Evolutionary conservation across 1,284 basidiomycete genomes (phyloP).

Genomic region (Cerioporus squamosus): DNA sequence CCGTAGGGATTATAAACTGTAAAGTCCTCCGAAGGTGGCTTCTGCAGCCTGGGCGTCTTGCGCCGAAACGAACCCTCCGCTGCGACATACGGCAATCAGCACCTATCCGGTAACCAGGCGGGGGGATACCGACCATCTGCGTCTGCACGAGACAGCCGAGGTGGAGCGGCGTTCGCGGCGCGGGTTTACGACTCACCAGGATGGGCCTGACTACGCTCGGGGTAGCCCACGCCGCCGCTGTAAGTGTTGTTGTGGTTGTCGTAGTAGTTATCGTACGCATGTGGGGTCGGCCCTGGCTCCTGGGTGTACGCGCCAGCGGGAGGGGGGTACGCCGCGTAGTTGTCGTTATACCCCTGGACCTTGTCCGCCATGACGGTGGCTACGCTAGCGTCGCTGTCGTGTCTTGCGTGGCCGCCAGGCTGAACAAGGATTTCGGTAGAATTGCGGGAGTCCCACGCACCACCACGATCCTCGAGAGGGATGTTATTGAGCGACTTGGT

Average conservation of each 20-base stretch:
- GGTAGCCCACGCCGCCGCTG: conserved; percentile 39
- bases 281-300: conserved; percentile 48
- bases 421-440: conserved; percentile 48
- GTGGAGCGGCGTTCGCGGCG: conserved; percentile 9
- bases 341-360: conserved; percentile 47
- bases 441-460: conserved; percentile 73
- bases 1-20: conserved; percentile 14
- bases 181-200: conserved; percentile 50
- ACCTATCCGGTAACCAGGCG: not conserved
- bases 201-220: conserved; percentile 48
- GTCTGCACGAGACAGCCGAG: conserved; percentile 24
- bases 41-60: conserved; percentile 51
- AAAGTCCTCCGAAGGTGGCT: conserved; percentile 32
- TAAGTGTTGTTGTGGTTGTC: conserved; percentile 16
- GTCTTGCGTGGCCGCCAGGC: conserved; percentile 32
- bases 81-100: conserved; percentile 34
- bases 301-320: conserved; percentile 46
- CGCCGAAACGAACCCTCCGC: conserved; percentile 57
- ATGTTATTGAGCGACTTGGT: conserved; percentile 66
- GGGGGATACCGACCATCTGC: conserved; percentile 25
- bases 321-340: conserved; percentile 34
- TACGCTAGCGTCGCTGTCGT: conserved; percentile 59
- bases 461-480: conserved; percentile 64
- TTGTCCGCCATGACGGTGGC: conserved; percentile 59
- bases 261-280: conserved; percentile 33